A percentile compares a stretch with the other conserved stretches of the same genome.
These are phyloP conservation scores for Lyophyllum shimeji DNA, from an alignment of 768 basidiomycete genomes.

Conservation along the genomic window DNA sequence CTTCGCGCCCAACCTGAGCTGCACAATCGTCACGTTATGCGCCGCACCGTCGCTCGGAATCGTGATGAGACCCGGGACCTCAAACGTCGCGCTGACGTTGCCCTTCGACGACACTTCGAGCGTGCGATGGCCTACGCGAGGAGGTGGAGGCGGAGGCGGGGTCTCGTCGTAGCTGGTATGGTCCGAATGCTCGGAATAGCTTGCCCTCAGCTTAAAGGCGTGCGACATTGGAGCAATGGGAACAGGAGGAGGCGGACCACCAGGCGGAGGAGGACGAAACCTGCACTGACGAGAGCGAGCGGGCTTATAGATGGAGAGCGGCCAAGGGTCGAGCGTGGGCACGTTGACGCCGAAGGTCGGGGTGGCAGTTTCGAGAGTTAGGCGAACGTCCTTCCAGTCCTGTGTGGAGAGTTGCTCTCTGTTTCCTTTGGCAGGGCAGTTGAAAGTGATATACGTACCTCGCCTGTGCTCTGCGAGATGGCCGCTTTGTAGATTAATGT, in stretches of 20 bases:
- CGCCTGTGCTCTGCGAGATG: constrained; percentile 40
- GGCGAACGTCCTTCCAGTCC: constrained; percentile 41
- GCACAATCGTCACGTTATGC: constrained; percentile 26
- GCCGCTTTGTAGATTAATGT: constrained; percentile 38
- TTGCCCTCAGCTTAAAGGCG: too few species aligned
- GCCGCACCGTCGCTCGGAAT: constrained; percentile 24
- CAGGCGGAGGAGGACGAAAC: not conserved
- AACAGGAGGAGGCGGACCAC: too few species aligned
- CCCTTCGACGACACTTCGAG: constrained; percentile 14
- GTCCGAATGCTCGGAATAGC: too few species aligned
- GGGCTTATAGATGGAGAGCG: constrained; percentile 21
- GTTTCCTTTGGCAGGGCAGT: not conserved
- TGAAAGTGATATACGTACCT: constrained; percentile 22
- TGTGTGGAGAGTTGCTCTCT: constrained; percentile 13
- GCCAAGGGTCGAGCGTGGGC: constrained; percentile 38
- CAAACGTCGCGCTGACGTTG: constrained; percentile 26
- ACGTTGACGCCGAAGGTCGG: constrained; percentile 39
- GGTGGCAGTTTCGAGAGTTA: constrained; percentile 43
- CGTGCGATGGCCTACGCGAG: not conserved
- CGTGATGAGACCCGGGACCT: constrained; percentile 22
- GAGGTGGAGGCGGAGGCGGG: too few species aligned
- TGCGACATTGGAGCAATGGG: too few species aligned
- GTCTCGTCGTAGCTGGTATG: too few species aligned
- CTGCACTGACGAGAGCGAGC: too few species aligned
- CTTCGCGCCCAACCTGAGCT: constrained; percentile 19